Percentiles rank a stretch among this genome's conserved stretches.
Conservation (phyloP, 2,329 filamentous ascomycete species). For the Xylaria digitata region DNA sequence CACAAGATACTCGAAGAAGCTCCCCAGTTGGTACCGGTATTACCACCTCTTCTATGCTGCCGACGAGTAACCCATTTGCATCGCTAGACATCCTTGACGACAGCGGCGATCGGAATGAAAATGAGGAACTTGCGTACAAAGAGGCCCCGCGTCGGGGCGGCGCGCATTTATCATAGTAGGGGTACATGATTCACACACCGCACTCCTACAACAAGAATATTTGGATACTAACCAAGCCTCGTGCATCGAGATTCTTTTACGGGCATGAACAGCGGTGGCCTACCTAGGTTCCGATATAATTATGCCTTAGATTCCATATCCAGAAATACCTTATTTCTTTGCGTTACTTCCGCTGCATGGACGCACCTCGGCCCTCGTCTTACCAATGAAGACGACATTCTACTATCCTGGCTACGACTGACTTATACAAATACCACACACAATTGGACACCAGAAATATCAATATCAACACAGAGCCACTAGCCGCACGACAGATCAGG, state of each 20-base stretch:
- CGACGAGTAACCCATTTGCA: slow-evolving; percentile 45
- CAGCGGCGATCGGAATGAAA: slow-evolving; percentile 5
- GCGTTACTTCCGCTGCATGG: neutral
- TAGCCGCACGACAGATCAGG: neutral
- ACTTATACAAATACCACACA: neutral
- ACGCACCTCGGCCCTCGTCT: neutral
- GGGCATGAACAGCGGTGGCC: too few relatives aligned
- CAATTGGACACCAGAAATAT: neutral
- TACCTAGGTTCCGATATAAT: neutral
- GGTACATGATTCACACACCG: neutral
- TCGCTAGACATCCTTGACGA: slow-evolving; percentile 43
- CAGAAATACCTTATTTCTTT: neutral
- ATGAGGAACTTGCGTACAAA: neutral
- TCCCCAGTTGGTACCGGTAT: slow-evolving; percentile 3
- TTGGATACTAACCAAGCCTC: neutral
- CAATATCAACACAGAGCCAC: neutral
- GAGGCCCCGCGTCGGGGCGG: slow-evolving; percentile 1
- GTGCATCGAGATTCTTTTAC: neutral
- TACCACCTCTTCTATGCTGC: slow-evolving; percentile 14
- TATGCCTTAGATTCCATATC: neutral
- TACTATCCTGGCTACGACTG: neutral
- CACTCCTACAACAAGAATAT: neutral
- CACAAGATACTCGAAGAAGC: slow-evolving; percentile 2
- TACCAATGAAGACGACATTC: neutral
- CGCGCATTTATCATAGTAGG: slow-evolving; percentile 4